phyloP scores from a whole-genome alignment of 2,329 filamentous ascomycete species.

The Ophiostoma sp. region DNA sequence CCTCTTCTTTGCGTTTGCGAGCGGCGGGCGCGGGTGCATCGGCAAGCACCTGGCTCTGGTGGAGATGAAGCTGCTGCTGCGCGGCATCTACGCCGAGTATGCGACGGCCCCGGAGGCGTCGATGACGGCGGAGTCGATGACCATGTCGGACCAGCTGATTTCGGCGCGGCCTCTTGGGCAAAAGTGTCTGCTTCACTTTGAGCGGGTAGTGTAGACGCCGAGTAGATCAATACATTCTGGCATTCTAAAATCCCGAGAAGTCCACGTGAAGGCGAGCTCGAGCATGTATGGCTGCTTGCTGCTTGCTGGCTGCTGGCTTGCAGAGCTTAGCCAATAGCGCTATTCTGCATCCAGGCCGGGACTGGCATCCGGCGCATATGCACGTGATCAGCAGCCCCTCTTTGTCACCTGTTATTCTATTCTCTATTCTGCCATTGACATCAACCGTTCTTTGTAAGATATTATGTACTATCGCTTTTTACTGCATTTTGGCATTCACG shows the following conservation, averaged over 20 bases:
- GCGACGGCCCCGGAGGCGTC: conserved; percentile 49
- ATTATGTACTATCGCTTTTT: neutral
- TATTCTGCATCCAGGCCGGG: neutral
- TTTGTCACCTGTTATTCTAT: neutral
- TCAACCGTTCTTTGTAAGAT: neutral
- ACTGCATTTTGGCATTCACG: neutral
- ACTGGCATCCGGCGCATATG: neutral
- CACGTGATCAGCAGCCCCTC: neutral
- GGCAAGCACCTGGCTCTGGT: conserved; percentile 61
- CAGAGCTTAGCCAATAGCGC: neutral
- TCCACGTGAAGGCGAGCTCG: neutral
- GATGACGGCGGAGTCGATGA: conserved; percentile 55
- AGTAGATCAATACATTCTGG: neutral
- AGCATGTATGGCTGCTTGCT: neutral
- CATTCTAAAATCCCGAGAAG: neutral
- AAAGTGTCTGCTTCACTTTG: conserved; percentile 51
- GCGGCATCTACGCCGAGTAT: conserved; percentile 57
- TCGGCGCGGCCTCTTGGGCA: conserved; percentile 58
- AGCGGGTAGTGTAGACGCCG: conserved; percentile 30
- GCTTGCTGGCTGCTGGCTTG: no score
- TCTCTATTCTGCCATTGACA: neutral
- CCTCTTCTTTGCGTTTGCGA: conserved; percentile 61
- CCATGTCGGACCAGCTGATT: conserved; percentile 62
- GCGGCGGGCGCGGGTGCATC: conserved; percentile 60
- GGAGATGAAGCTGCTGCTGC: conserved; percentile 63